A percentile compares a stretch with the other conserved stretches of the same genome.
Evolutionary conservation across 495 filamentous ascomycete genomes (phyloP).

Genomic region (Hypoxylon perforatum): DNA sequence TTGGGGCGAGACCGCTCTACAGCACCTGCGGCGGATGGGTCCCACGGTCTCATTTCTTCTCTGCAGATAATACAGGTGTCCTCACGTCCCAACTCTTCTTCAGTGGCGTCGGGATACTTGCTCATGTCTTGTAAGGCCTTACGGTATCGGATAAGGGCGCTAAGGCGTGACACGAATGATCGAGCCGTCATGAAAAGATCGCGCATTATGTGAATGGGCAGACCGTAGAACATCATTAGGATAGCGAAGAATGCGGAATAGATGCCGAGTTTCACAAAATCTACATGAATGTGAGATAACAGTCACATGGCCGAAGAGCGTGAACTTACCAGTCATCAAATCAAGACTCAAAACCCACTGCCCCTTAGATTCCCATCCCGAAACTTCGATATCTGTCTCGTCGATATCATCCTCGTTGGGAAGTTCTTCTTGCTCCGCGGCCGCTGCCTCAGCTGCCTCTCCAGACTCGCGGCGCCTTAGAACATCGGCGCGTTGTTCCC

Average conservation of each 20-base stretch:
- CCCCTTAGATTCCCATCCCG: slow-evolving; percentile 96
- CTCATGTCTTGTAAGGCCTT: slow-evolving; percentile 92
- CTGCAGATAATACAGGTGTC: slow-evolving; percentile 98
- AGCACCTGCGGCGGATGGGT: slow-evolving; percentile 57
- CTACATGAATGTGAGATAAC: slow-evolving; percentile 55
- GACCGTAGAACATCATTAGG: slow-evolving; percentile 89
- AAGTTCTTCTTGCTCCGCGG: slow-evolving; percentile 60
- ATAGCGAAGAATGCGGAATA: slow-evolving; percentile 94
- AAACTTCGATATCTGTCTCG: slow-evolving; percentile 91
- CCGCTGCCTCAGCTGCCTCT: slow-evolving; percentile 51
- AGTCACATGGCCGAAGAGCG: neutral
- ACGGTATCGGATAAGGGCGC: slow-evolving; percentile 87
- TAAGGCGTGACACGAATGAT: slow-evolving; percentile 87
- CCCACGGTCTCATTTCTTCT: slow-evolving; percentile 90
- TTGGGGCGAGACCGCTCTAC: slow-evolving; percentile 90
- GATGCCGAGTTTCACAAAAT: slow-evolving; percentile 88
- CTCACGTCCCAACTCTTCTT: slow-evolving; percentile 84
- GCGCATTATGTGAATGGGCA: slow-evolving; percentile 95
- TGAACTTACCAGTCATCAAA: slow-evolving; percentile 74
- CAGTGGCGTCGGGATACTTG: slow-evolving; percentile 89
- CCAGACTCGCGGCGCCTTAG: slow-evolving; percentile 69
- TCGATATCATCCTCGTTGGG: slow-evolving; percentile 83
- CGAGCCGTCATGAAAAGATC: slow-evolving; percentile 94
- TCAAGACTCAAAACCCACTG: slow-evolving; percentile 93
- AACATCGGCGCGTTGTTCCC: slow-evolving; percentile 71